Percentiles rank a stretch among this genome's conserved stretches.
These are phyloP conservation scores for Fusarium euwallaceae DNA, from an alignment of 2,329 filamentous ascomycete genomes.

Conservation along the genomic window DNA sequence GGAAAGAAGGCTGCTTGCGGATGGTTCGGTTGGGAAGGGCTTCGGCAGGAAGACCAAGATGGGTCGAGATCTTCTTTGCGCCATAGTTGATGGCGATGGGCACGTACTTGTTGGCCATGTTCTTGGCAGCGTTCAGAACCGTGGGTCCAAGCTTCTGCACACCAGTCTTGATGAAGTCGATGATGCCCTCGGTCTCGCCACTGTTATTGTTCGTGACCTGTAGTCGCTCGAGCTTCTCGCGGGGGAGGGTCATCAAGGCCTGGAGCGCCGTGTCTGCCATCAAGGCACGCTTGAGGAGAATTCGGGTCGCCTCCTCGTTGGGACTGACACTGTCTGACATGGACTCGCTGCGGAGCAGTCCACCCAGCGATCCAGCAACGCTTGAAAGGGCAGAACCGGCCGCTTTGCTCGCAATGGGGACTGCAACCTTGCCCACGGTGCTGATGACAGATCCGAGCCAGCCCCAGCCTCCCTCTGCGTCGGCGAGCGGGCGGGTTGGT, in stretches of 20 bases:
- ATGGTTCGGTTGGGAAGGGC: not conserved
- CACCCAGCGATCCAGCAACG: not conserved
- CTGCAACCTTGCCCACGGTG: not conserved
- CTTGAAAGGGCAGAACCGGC: not conserved
- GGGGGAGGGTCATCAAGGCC: slow-evolving; percentile 13
- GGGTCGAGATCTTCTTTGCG: not conserved
- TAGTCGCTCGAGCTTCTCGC: slow-evolving; percentile 14
- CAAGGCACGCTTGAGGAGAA: slow-evolving; percentile 24
- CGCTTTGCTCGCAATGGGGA: not conserved
- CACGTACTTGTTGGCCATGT: slow-evolving; percentile 12
- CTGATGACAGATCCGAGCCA: not conserved
- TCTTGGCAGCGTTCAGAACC: slow-evolving; percentile 8
- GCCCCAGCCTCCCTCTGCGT: slow-evolving; percentile 1
- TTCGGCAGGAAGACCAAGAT: not conserved
- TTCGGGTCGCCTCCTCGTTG: not conserved
- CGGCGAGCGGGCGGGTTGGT: slow-evolving; percentile 18
- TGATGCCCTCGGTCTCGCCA: slow-evolving; percentile 15
- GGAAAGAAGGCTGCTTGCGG: not conserved
- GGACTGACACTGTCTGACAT: not conserved
- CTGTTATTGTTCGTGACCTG: not conserved
- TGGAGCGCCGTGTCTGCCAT: slow-evolving; percentile 27
- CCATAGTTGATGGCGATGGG: slow-evolving; percentile 11
- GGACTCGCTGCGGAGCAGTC: not conserved
- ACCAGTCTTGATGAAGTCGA: slow-evolving; percentile 26
- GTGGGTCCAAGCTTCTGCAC: slow-evolving; percentile 18